Base-by-base conservation (phyloP, 768 basidiomycete species). In the Gymnopilus dilepis region DNA sequence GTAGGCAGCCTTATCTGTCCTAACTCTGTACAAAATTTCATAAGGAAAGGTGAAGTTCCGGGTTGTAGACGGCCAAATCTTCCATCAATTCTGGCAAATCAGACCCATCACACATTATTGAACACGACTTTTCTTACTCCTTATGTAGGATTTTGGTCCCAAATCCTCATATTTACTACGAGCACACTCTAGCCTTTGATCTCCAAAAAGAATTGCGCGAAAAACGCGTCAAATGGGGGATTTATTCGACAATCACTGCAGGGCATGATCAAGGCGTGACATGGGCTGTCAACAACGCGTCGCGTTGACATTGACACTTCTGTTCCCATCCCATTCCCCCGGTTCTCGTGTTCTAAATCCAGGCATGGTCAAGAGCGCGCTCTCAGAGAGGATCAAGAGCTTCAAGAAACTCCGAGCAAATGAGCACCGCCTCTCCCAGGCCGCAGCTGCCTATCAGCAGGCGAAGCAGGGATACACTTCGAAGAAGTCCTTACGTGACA, bases 101-200 rank as follows among this genome's bases (percentile, higher is more conserved):
- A n/a, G n/a, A n/a, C n/a, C n/a, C n/a, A 30, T 1, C 19, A 2
- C 38, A 34, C 34, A 60, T 53, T 54, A 45, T 54, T 45, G n/a
- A n/a, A 24, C 40, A 55, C 55, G 40, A 60, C 42, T 55, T 60
- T 53, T 60, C 59, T 60, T 15, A 2, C 52, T 43, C 31, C 2
- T 37, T 55, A 26, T 5, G 48, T 4, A 6, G n/a, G 4, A 21
- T 33, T 26, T 55, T 47, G 4, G 31, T 6, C n/a, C 41, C 19
- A n/a, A 61, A 61, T 24, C 12, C 48, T 55, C 48, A 11, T 22
- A 61, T 47, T 41, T 45, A 5, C 7, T n/a, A n/a, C n/a, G n/a
- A n/a, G n/a, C n/a, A n/a, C n/a, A n/a, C 19, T 9, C n/a, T 45
- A 61, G 60, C 38, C 21, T 37, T 38, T 21, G 8, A n/a, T 61